Evolutionary conservation across 768 basidiomycete species (phyloP).

Genomic region (Auricularia cornea): DNA sequence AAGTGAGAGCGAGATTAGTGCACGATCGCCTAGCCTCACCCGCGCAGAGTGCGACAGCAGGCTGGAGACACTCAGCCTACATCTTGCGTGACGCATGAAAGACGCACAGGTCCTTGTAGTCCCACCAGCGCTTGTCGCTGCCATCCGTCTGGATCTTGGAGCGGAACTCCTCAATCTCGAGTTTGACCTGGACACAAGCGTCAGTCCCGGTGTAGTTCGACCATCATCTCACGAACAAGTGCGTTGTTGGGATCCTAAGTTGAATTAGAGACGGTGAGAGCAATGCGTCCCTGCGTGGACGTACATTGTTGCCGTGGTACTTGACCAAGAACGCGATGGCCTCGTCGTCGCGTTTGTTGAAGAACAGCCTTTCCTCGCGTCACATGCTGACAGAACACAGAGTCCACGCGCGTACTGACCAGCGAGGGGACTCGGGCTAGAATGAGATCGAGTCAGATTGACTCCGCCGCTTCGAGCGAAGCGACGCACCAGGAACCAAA

Average conservation of each 20-base stretch:
- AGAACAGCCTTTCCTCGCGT: not conserved
- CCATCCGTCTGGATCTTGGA: slow-evolving; percentile 20
- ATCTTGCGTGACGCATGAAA: slow-evolving; percentile 1
- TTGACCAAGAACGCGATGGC: slow-evolving; percentile 21
- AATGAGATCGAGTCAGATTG: not conserved
- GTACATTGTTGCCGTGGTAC: slow-evolving; percentile 20
- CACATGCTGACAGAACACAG: too few species aligned
- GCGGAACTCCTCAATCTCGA: slow-evolving; percentile 23
- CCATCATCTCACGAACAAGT: slow-evolving; percentile 9
- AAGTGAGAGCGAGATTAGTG: not conserved
- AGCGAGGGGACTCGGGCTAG: not conserved
- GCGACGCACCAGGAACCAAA: slow-evolving; percentile 16
- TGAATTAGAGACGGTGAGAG: not conserved
- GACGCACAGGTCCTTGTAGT: slow-evolving; percentile 14
- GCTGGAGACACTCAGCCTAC: too few species aligned
- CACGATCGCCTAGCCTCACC: slow-evolving; percentile 10
- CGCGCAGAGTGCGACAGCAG: slow-evolving; percentile 14
- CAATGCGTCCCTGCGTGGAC: not conserved
- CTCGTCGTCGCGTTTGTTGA: slow-evolving; percentile 18
- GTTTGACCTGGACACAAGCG: slow-evolving; percentile 1
- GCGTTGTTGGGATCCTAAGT: slow-evolving; percentile 14
- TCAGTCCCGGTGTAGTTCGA: not conserved
- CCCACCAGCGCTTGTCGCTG: slow-evolving; percentile 29
- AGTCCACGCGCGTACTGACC: not conserved
- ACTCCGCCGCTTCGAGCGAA: slow-evolving; percentile 14